A percentile compares a stretch with the other conserved stretches of the same genome.
These are phyloP conservation scores for Hanseniaspora uvarum DNA, from an alignment of 1,139 yeast species.

Conservation along the genomic window DNA sequence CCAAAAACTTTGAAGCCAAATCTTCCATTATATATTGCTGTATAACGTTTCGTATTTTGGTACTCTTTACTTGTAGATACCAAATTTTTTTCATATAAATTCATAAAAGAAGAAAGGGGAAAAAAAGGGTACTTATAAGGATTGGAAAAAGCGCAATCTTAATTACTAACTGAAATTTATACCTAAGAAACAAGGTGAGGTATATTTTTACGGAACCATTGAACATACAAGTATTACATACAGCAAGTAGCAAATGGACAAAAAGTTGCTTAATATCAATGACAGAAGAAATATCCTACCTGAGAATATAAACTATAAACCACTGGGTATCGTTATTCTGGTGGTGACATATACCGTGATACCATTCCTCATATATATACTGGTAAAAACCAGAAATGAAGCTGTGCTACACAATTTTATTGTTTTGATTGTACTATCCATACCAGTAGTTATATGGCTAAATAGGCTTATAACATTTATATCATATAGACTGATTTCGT, in stretches of 20 bases:
- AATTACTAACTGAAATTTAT: no score
- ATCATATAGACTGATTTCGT: slow-evolving; percentile 4
- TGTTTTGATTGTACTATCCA: not conserved
- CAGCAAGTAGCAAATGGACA: not conserved
- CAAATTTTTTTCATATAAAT: not conserved
- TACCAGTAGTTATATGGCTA: slow-evolving; percentile 10
- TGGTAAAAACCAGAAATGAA: not conserved
- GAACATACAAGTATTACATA: not conserved
- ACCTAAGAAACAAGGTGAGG: not conserved
- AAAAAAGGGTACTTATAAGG: not conserved
- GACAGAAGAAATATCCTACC: not conserved
- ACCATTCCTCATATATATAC: slow-evolving; percentile 1
- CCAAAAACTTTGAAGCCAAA: slow-evolving; percentile 5
- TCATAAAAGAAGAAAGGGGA: not conserved
- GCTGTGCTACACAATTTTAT: not conserved
- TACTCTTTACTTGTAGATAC: not conserved
- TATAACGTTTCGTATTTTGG: not conserved
- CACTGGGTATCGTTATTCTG: not conserved
- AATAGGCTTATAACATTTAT: slow-evolving; percentile 7
- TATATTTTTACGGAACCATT: not conserved
- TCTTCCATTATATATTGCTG: not conserved
- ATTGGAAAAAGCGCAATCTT: not conserved
- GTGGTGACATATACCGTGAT: slow-evolving; percentile 2
- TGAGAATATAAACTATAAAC: not conserved
- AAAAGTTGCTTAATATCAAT: not conserved